phyloP scores from a whole-genome alignment of 805 yeast genomes.

The Hanseniaspora meyeri region DNA sequence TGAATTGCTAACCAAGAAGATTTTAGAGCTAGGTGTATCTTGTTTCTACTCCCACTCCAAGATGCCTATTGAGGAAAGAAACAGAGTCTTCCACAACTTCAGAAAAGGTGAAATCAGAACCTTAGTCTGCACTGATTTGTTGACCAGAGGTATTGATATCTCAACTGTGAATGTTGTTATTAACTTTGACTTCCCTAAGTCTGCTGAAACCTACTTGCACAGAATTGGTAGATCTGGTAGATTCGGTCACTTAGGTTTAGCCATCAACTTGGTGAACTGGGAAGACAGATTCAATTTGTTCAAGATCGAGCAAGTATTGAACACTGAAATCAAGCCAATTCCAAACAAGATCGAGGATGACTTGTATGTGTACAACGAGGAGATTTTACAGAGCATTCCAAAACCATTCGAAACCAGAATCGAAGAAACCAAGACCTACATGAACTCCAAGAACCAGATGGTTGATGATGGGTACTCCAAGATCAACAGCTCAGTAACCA shows the following conservation, averaged over 20 bases:
- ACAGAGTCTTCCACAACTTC: conserved; percentile 95
- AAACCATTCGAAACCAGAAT: conserved; percentile 72
- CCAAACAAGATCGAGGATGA: conserved; percentile 86
- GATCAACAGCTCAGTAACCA: conserved; percentile 17
- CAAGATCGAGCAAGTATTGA: conserved; percentile 92
- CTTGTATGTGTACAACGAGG: conserved; percentile 60
- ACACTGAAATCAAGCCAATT: conserved; percentile 93
- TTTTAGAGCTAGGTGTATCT: conserved; percentile 90
- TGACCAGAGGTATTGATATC: conserved; percentile 97
- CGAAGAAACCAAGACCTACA: conserved; percentile 23
- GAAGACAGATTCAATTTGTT: conserved; percentile 86
- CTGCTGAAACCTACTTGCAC: conserved; percentile 93
- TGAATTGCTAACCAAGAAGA: conserved; percentile 86
- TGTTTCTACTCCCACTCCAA: conserved; percentile 94
- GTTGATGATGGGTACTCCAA: conserved; percentile 15
- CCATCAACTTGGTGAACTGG: conserved; percentile 93
- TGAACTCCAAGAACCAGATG: conserved; percentile 16
- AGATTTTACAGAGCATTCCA: conserved; percentile 61
- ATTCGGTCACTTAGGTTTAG: conserved; percentile 95
- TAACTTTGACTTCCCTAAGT: conserved; percentile 96
- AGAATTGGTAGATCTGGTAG: conserved; percentile 99
- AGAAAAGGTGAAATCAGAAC: conserved; percentile 97
- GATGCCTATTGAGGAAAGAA: conserved; percentile 95
- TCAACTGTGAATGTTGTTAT: conserved; percentile 97
- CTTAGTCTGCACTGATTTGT: conserved; percentile 87